phyloP scores from a whole-genome alignment of 768 basidiomycete genomes.

The Leccinum pellstonianum region DNA sequence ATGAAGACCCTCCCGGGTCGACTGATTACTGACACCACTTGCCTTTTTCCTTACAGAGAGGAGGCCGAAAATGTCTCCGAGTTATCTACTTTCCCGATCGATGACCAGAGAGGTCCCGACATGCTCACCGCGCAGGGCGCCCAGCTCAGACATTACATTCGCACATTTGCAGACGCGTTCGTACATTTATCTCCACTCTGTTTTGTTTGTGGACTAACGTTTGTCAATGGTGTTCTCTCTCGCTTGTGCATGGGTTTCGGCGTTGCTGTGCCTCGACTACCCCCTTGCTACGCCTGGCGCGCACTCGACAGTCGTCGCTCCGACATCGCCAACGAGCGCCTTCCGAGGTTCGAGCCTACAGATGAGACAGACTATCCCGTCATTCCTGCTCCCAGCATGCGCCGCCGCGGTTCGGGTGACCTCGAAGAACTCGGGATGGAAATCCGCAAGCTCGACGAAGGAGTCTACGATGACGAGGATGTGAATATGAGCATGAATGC shows the following conservation, averaged over 20 bases:
- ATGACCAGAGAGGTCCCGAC: constrained; percentile 45
- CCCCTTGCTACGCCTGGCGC: neutral
- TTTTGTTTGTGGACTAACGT: neutral
- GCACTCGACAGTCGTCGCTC: constrained; percentile 54
- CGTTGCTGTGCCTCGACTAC: neutral
- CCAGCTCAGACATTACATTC: constrained; percentile 60
- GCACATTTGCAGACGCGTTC: constrained; percentile 74
- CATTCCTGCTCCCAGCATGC: constrained; percentile 66
- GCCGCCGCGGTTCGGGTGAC: constrained; percentile 40
- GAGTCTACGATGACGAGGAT: constrained; percentile 43
- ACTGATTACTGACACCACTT: neutral
- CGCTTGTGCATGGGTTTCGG: neutral
- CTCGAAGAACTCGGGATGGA: constrained; percentile 58
- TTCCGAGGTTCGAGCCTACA: constrained; percentile 53
- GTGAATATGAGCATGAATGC: neutral
- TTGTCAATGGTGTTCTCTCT: neutral
- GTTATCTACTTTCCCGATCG: constrained; percentile 40
- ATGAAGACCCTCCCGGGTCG: neutral
- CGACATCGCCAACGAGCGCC: constrained; percentile 72
- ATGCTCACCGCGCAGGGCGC: constrained; percentile 62
- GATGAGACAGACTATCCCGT: constrained; percentile 37
- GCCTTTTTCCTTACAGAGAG: constrained; percentile 45
- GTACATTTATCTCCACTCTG: constrained; percentile 29
- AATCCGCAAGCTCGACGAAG: constrained; percentile 62
- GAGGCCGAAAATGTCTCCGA: constrained; percentile 80